These are phyloP conservation scores for Colletotrichum zoysiae DNA, from an alignment of 2,329 filamentous ascomycete species.

Conservation along the genomic window DNA sequence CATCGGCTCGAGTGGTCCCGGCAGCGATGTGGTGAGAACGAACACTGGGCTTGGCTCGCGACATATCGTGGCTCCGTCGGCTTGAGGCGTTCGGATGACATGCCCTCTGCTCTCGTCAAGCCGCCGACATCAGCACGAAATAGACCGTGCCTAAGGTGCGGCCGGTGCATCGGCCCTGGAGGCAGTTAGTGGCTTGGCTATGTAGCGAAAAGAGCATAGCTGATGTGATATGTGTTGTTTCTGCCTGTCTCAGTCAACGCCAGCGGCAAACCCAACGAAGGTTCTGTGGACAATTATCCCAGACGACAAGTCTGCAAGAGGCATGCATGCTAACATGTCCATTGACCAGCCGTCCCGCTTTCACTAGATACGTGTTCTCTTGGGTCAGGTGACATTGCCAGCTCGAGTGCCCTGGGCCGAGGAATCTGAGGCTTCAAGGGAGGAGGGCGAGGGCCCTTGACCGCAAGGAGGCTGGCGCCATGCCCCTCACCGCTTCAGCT, in stretches of 20 bases:
- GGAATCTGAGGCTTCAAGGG: constrained; percentile 13
- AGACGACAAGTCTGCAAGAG: neutral
- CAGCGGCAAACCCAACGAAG: neutral
- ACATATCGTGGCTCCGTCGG: neutral
- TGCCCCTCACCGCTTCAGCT: constrained; percentile 17
- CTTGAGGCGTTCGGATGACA: neutral
- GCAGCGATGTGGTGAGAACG: neutral
- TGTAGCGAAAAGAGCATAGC: neutral
- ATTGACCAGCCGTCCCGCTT: neutral
- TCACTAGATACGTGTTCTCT: neutral
- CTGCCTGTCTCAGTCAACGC: neutral
- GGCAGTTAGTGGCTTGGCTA: neutral
- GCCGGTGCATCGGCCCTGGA: neutral
- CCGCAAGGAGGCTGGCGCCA: constrained; percentile 9
- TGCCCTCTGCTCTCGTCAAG: neutral
- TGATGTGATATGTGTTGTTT: neutral
- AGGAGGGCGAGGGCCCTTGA: neutral
- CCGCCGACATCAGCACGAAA: neutral
- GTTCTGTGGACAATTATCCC: neutral
- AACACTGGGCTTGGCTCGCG: constrained; percentile 1
- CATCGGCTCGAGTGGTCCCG: neutral
- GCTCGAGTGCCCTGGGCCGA: constrained; percentile 23
- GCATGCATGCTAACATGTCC: constrained; percentile 18
- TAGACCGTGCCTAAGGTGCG: neutral
- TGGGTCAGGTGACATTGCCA: constrained; percentile 6